Evolutionary conservation across 2,329 filamentous ascomycete genomes (phyloP), one percentile per base, ranked within the genome.

Genomic region (Pseudocercospora musae): DNA sequence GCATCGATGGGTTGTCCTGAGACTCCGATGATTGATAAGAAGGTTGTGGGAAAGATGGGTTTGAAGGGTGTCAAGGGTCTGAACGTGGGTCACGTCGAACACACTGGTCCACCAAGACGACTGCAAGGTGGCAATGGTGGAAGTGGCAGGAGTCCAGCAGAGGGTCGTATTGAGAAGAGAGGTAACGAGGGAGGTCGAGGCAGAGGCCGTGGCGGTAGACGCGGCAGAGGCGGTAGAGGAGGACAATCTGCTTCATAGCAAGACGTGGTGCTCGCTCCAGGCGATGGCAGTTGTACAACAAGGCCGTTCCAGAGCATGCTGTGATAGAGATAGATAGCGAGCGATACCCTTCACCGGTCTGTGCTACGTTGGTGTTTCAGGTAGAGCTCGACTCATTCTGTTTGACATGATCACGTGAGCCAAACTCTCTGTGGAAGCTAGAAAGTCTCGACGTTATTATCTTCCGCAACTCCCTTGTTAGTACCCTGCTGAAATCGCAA

Each of bases 31-130:
- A 75, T 82, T 42, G 78, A 80, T 56, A 80, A 77, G 71, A 76
- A 72, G 59, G 73, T 76, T 0, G 73, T 81, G 3, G 77, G 78
- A 48, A 81, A 81, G 73, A 81, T 81, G 79, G 79, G 79, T 4
- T 61, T 81, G 63, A 80, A 78, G 68, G 79, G 79, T 46, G 77
- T 79, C 4, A 71, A 69, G 13, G 79, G 79, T 11, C 69, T 81
- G n/a, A 72, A 71, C 49, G 69, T 73, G 15, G 70, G 70, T n/a
- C 57, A 60, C n/a, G 33, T 60, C 4, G 62, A 63, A 31, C 18
- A 27, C 18, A 40, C 7, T 54, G 52, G 52, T 23, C 29, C 52
- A 11, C 15, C n/a, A 6, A 40, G 52, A 4, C 20, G 52, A 54
- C 50, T 18, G 29, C 50, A 18, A 20, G 25, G 25, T 21, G 27